Percentiles rank a stretch among this genome's conserved stretches.
phyloP scores from a whole-genome alignment of 306 rosid species.

The Chamaecrista fasciculata region DNA sequence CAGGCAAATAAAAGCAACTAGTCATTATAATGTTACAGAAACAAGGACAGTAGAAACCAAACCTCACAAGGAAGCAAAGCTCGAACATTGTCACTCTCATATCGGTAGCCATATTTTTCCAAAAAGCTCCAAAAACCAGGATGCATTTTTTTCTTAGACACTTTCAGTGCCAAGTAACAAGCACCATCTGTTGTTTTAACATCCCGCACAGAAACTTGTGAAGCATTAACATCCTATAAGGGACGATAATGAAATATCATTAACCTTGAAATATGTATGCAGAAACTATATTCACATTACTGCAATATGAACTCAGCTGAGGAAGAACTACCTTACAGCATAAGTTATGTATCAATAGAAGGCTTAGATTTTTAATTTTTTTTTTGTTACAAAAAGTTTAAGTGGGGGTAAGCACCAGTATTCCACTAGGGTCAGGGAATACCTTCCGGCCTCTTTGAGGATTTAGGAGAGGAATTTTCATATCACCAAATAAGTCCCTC shows the following conservation, averaged over 20 bases:
- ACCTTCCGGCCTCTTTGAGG: no score
- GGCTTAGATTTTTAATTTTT: neutral
- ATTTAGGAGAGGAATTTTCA: no score
- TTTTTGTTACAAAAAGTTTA: no score
- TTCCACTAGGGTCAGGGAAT: no score
- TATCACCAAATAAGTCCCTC: no score
- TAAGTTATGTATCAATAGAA: slow-evolving; percentile 5
- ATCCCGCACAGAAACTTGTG: slow-evolving; percentile 70
- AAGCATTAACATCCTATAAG: slow-evolving; percentile 51
- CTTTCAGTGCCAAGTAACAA: slow-evolving; percentile 56
- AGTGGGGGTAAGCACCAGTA: no score
- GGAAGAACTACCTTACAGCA: slow-evolving; percentile 11
- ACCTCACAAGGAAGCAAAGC: slow-evolving; percentile 94
- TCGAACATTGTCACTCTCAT: slow-evolving; percentile 61
- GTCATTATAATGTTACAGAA: slow-evolving; percentile 3
- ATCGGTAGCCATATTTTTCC: slow-evolving; percentile 71
- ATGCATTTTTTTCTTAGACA: slow-evolving; percentile 37
- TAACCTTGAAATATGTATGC: slow-evolving; percentile 7
- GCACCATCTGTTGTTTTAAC: slow-evolving; percentile 71
- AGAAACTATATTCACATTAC: neutral
- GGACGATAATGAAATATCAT: slow-evolving; percentile 6
- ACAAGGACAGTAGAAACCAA: slow-evolving; percentile 36
- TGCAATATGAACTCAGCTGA: slow-evolving; percentile 17
- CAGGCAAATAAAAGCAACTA: slow-evolving; percentile 6
- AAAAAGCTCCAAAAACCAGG: slow-evolving; percentile 70